Evolutionary conservation across 1,139 yeast genomes (phyloP).

Genomic region (Keqinozyma sinolaborantium): DNA sequence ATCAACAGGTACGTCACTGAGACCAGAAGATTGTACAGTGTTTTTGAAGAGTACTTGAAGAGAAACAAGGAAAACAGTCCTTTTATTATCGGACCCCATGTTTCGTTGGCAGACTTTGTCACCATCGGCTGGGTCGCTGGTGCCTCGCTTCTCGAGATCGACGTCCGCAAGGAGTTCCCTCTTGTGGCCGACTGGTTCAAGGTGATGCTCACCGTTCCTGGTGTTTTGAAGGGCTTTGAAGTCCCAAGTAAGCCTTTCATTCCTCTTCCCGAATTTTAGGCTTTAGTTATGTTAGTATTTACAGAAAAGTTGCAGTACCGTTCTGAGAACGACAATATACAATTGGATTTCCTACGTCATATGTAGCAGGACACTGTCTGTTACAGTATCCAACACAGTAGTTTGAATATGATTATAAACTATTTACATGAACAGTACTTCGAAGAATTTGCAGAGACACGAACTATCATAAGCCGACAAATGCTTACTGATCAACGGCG

Average conservation of each 20-base stretch:
- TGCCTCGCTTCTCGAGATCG: conserved; percentile 22
- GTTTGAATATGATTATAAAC: too few relatives aligned
- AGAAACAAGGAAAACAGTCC: conserved; percentile 37
- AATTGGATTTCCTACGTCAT: too few relatives aligned
- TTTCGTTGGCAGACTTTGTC: conserved; percentile 51
- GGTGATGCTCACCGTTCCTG: conserved; percentile 33
- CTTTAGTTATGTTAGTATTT: too few relatives aligned
- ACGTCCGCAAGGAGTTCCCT: conserved; percentile 43
- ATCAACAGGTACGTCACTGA: conserved; percentile 50
- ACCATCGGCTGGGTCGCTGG: conserved; percentile 34
- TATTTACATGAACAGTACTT: too few relatives aligned
- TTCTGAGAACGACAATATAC: too few relatives aligned
- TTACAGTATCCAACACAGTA: too few relatives aligned
- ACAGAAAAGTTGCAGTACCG: too few relatives aligned
- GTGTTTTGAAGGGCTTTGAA: conserved; percentile 27
- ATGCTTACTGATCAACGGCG: too few relatives aligned
- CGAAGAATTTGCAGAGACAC: too few relatives aligned
- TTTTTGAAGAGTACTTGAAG: conserved; percentile 45
- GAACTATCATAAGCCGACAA: too few relatives aligned
- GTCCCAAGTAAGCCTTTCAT: conserved; percentile 4
- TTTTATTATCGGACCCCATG: conserved; percentile 54
- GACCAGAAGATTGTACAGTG: conserved; percentile 50
- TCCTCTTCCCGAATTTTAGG: not conserved
- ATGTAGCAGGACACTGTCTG: too few relatives aligned
- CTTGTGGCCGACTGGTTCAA: conserved; percentile 41